Base-by-base conservation (phyloP, 23 red algal genomes). In the Gracilaria domingensis region DNA sequence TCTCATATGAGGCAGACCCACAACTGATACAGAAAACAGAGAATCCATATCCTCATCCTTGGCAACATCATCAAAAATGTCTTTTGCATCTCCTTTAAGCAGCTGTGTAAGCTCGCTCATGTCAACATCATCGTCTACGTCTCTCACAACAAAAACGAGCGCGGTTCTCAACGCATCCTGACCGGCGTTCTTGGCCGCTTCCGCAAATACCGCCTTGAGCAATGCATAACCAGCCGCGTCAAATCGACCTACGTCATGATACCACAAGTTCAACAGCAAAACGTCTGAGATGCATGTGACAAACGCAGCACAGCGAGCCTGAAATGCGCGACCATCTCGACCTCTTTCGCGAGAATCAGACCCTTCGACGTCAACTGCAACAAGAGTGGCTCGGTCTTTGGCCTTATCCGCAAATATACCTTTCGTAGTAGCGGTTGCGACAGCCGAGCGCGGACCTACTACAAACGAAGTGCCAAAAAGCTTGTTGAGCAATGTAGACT, bases 301-400 rank as follows among this genome's bases (percentile, higher is more conserved):
- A 61, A 96, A 96, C 20, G 79, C 67, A 42, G 93, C 93, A 38
- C 84, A 87, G 2, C 93, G 88, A 7, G 80, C 77, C 59, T 88
- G 85, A 75, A 98, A 95, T 16, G 90, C 95, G 36, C 85, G 76
- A 66, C 93, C 93, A 21, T 88, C 72, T 17, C 81, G 35, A 2
- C 96, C 96, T 38, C 88, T 48, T 33, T 93, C 93, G 45, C 96
- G 78, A 18, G 86, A 93, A 66, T 98, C 96, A 44, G 64, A 88
- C 36, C 97, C 97, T 66, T 98, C 97, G n/a, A 98, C 89, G 62
- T 98, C 97, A 36, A 98, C 42, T 34, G 93, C 97, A 58, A 95
- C 81, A 47, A 93, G n/a, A 38, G 75, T 65, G 45, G 69, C 85
- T 62, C 82, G 65, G 56, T 83, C 59, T 24, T 81, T 79, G 13